phyloP scores from a whole-genome alignment of 163 green algal genomes.

The Volvox carteri region DNA sequence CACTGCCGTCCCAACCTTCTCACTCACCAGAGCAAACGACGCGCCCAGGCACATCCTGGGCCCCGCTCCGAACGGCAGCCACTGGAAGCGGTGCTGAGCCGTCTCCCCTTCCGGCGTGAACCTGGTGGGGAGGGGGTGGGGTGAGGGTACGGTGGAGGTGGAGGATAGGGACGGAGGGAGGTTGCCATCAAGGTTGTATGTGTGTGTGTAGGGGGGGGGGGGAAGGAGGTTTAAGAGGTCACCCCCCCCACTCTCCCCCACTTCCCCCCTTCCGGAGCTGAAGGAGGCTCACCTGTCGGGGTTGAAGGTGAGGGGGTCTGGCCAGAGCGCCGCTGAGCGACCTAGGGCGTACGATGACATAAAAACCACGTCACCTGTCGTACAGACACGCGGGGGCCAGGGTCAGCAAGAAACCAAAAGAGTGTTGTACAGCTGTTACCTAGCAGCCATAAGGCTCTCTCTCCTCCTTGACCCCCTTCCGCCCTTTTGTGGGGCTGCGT shows the following conservation, averaged over 20 bases:
- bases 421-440: no score
- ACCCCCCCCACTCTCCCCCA: no score
- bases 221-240: not conserved
- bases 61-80: constrained; percentile 79
- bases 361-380: constrained; percentile 83
- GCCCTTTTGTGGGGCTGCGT: no score
- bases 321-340: constrained; percentile 73
- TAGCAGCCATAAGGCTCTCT: no score
- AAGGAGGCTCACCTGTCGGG: constrained; percentile 37
- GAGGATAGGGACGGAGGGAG: not conserved
- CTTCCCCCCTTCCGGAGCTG: no score
- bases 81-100: constrained; percentile 74
- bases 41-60: constrained; percentile 80
- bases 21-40: constrained; percentile 67
- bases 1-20: no score
- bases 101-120: constrained; percentile 49
- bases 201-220: not conserved
- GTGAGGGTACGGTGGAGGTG: not conserved
- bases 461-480: not conserved
- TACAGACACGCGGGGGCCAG: not conserved
- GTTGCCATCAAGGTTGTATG: no score
- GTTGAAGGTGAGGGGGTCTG: constrained; percentile 74
- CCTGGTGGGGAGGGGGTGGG: not conserved
- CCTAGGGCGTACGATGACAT: constrained; percentile 86
- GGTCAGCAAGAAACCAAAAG: no score